Evolutionary conservation across 495 filamentous ascomycete species (phyloP).

Genomic region (Rhizodiscina lignyota): DNA sequence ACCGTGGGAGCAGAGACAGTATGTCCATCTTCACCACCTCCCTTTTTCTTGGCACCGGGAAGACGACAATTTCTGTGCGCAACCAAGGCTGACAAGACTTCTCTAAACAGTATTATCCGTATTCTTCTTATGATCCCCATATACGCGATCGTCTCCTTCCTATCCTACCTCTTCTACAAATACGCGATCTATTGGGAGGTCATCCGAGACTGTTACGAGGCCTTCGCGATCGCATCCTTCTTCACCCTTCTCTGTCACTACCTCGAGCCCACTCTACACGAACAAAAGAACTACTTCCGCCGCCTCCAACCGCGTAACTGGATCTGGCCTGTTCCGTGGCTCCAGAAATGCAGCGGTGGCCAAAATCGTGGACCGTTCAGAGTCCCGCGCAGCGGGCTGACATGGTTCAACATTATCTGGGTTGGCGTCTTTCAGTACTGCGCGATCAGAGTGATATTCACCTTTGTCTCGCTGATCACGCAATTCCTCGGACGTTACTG

Average conservation of each 20-base stretch:
- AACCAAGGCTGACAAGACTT: neutral
- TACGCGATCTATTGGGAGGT: conserved; percentile 73
- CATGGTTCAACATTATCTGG: conserved; percentile 92
- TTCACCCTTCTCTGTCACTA: conserved; percentile 81
- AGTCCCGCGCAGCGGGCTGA: conserved; percentile 66
- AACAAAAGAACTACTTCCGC: conserved; percentile 80
- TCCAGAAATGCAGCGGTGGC: conserved; percentile 51
- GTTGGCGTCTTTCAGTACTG: conserved; percentile 81
- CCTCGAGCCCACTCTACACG: conserved; percentile 60
- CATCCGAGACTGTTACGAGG: conserved; percentile 76
- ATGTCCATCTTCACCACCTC: conserved; percentile 14
- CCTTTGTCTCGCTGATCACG: conserved; percentile 57
- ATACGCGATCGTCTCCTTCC: conserved; percentile 63
- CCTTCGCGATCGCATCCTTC: conserved; percentile 80
- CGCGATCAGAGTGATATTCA: conserved; percentile 72
- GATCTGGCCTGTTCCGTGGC: conserved; percentile 58
- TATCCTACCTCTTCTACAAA: conserved; percentile 61
- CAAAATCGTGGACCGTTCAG: conserved; percentile 45
- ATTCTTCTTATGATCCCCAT: conserved; percentile 85
- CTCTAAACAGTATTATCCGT: conserved; percentile 49
- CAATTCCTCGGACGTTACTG: conserved; percentile 59
- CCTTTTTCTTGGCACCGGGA: no score
- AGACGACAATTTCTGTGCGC: neutral
- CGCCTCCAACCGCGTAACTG: conserved; percentile 49
- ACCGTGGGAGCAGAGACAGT: conserved; percentile 70